Percentiles rank a stretch among this genome's conserved stretches.
Evolutionary conservation across 306 rosid genomes (phyloP).

Genomic region (Erythrophleum fordii): DNA sequence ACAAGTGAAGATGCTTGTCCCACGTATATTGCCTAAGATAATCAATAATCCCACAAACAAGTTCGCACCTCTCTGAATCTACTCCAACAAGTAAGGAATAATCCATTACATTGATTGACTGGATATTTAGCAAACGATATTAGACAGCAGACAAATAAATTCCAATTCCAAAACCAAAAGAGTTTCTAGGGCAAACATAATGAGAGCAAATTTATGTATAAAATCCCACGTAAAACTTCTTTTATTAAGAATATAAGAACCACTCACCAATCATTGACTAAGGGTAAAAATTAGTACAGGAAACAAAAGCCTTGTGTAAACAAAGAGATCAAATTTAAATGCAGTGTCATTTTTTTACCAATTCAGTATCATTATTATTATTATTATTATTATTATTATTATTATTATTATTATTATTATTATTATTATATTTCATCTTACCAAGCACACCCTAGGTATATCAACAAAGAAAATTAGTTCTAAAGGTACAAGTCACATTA

Average conservation of each 20-base stretch:
- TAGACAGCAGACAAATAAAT: conserved; percentile 6
- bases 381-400: too few relatives aligned
- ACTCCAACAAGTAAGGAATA: conserved; percentile 91
- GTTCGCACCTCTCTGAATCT: conserved; percentile 69
- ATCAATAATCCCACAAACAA: conserved; percentile 94
- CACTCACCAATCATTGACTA: neutral
- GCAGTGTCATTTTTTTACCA: neutral
- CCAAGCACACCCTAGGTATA: neutral
- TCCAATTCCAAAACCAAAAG: neutral
- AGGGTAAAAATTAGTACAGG: neutral
- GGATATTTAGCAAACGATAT: conserved; percentile 45
- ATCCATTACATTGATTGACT: conserved; percentile 96
- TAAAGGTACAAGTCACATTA: neutral
- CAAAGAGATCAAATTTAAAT: conserved; percentile 5
- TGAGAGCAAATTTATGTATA: too few relatives aligned
- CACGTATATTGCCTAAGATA: conserved; percentile 94
- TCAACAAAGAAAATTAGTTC: neutral
- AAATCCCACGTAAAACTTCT: too few relatives aligned
- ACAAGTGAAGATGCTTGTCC: conserved; percentile 96
- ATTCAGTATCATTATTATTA: too few relatives aligned
- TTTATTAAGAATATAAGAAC: conserved; percentile 6
- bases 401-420: too few relatives aligned
- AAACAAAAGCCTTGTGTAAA: neutral
- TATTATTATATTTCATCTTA: neutral
- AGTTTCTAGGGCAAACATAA: neutral